phyloP scores from a whole-genome alignment of 345 rosid species.

The Kernera saxatilis region DNA sequence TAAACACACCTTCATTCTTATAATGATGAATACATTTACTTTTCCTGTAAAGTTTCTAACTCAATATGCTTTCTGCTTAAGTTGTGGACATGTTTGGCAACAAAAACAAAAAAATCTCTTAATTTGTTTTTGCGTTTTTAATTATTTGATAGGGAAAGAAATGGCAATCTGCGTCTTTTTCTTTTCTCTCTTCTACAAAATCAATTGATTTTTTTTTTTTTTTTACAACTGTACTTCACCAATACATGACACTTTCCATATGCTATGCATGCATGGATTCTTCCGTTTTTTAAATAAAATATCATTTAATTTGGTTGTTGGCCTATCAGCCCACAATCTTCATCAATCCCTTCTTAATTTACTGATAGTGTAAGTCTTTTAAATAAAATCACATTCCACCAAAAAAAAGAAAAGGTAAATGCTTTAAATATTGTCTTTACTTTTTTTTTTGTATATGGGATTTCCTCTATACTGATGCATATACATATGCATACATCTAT shows the following conservation, averaged over 20 bases:
- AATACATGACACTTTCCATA: not conserved
- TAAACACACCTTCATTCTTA: not conserved
- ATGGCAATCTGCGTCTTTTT: not conserved
- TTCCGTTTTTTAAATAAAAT: not conserved
- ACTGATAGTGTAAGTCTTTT: slow-evolving; percentile 3
- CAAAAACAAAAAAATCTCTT: not conserved
- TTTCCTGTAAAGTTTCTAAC: not conserved
- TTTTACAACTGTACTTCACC: not conserved
- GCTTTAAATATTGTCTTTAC: not conserved
- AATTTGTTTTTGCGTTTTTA: not conserved
- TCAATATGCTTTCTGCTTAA: not conserved
- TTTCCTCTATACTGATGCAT: not conserved
- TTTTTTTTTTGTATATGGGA: not conserved
- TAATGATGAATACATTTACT: not conserved
- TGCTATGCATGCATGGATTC: slow-evolving; percentile 28
- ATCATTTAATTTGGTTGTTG: slow-evolving; percentile 26
- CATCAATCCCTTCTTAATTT: slow-evolving; percentile 1
- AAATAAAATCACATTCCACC: not conserved
- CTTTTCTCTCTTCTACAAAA: not conserved
- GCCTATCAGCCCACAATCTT: slow-evolving; percentile 19
- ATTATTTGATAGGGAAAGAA: not conserved
- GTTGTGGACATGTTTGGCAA: not conserved
- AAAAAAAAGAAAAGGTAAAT: not conserved
- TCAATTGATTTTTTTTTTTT: not conserved
- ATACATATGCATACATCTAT: not conserved